These are phyloP conservation scores for Cronartium quercuum DNA, from an alignment of 1,284 basidiomycete genomes.

Conservation along the genomic window DNA sequence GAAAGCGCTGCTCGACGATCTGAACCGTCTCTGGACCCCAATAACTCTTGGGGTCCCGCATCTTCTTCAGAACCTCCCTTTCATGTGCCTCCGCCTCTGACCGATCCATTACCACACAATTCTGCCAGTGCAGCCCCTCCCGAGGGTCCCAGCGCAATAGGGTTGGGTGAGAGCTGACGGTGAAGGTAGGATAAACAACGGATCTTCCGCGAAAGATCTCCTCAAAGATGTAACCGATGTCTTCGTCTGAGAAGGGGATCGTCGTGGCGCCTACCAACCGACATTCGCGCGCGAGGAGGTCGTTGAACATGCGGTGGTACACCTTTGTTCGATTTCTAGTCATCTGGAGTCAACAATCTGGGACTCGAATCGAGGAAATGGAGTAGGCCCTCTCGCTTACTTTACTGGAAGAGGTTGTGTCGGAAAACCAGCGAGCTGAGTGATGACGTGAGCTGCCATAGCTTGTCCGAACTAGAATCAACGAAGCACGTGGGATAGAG, in stretches of 20 bases:
- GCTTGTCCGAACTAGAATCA: conserved; percentile 70
- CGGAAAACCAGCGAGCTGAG: conserved; percentile 73
- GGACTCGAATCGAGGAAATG: not conserved
- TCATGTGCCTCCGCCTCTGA: conserved; percentile 66
- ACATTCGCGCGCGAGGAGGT: conserved; percentile 65
- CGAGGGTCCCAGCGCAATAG: conserved; percentile 72
- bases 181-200: conserved; percentile 62
- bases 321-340: conserved; percentile 64
- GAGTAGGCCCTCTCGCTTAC: conserved; percentile 39
- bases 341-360: not conserved
- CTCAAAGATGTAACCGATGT: conserved; percentile 75
- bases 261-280: conserved; percentile 55
- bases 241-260: conserved; percentile 72
- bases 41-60: not conserved
- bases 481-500: too few relatives aligned
- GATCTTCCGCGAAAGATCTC: conserved; percentile 76
- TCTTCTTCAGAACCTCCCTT: conserved; percentile 42
- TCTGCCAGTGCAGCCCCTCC: conserved; percentile 62
- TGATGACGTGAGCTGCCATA: conserved; percentile 76
- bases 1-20: conserved; percentile 11
- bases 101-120: conserved; percentile 72
- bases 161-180: conserved; percentile 63
- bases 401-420: conserved; percentile 74
- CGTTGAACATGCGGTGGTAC: conserved; percentile 71
- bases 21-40: conserved; percentile 23